These are phyloP conservation scores for Septoria petroselini DNA, from an alignment of 2,329 filamentous ascomycete genomes.

Conservation along the genomic window DNA sequence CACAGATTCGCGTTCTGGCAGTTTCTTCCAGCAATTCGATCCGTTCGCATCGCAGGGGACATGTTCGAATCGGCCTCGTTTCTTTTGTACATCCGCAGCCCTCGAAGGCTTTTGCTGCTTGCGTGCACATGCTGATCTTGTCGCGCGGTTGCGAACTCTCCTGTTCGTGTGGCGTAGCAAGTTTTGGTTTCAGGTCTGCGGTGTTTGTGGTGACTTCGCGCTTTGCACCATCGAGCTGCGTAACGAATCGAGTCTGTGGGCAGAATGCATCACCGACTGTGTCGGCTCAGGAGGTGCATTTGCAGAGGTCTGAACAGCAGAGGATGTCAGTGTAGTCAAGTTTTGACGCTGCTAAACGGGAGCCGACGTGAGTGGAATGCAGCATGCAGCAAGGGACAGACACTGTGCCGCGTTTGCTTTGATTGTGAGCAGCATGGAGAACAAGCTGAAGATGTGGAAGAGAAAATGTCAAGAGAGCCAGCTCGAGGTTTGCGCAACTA, in stretches of 20 bases:
- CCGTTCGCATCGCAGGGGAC: not conserved
- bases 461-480: slow-evolving; percentile 3
- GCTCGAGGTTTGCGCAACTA: slow-evolving; percentile 14
- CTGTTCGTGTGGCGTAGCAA: too few relatives aligned
- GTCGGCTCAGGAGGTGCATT: too few relatives aligned
- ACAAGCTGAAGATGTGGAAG: not conserved
- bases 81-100: slow-evolving; percentile 11
- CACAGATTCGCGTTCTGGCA: slow-evolving; percentile 5
- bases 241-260: too few relatives aligned
- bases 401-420: slow-evolving; percentile 7
- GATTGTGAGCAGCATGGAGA: not conserved
- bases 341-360: too few relatives aligned
- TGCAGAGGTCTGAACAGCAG: too few relatives aligned
- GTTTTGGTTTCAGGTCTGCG: too few relatives aligned
- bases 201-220: too few relatives aligned
- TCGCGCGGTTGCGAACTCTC: too few relatives aligned
- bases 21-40: slow-evolving; percentile 4
- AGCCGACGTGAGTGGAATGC: too few relatives aligned
- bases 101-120: not conserved
- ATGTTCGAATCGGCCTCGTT: not conserved
- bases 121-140: slow-evolving; percentile 18
- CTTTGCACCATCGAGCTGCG: too few relatives aligned
- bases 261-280: too few relatives aligned
- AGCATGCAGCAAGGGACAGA: not conserved
- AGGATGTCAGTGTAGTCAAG: too few relatives aligned